These are phyloP conservation scores for Huntiella bhutanensis DNA, from an alignment of 2,329 filamentous ascomycete species.

Conservation along the genomic window DNA sequence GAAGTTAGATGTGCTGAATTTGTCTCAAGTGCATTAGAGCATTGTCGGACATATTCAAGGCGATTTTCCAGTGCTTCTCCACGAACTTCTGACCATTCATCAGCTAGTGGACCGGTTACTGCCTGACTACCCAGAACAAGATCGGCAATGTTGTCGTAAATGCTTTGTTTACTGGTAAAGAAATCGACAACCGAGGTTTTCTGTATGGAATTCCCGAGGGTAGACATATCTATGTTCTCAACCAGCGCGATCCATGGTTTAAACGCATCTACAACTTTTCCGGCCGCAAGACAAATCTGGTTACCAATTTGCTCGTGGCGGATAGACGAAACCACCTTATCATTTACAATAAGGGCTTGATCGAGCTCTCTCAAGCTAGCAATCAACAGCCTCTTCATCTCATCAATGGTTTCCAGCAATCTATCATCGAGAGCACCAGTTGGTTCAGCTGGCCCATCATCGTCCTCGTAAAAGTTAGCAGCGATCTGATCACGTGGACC, in stretches of 20 bases:
- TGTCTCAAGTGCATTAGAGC: constrained; percentile 63
- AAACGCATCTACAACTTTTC: constrained; percentile 71
- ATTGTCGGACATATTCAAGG: constrained; percentile 58
- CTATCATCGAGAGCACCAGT: constrained; percentile 55
- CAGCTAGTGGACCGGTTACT: constrained; percentile 74
- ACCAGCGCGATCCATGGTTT: constrained; percentile 77
- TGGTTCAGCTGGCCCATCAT: constrained; percentile 54
- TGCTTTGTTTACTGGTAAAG: constrained; percentile 71
- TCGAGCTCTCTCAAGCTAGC: constrained; percentile 74
- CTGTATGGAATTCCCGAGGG: constrained; percentile 58
- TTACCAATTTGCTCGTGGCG: constrained; percentile 68
- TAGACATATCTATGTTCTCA: constrained; percentile 77
- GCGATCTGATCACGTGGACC: constrained; percentile 50
- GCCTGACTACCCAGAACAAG: constrained; percentile 74
- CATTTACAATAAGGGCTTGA: constrained; percentile 56
- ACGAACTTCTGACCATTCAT: constrained; percentile 90
- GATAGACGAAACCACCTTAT: constrained; percentile 64
- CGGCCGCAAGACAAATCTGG: constrained; percentile 58
- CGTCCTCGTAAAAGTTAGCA: constrained; percentile 72
- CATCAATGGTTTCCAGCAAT: constrained; percentile 66
- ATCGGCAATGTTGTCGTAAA: constrained; percentile 87
- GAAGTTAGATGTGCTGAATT: constrained; percentile 77
- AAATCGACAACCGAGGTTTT: constrained; percentile 79
- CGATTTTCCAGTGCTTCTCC: constrained; percentile 79
- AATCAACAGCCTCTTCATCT: constrained; percentile 69